Conservation (phyloP, 139 green algal species). For the Edaphochlamys debaryana region DNA sequence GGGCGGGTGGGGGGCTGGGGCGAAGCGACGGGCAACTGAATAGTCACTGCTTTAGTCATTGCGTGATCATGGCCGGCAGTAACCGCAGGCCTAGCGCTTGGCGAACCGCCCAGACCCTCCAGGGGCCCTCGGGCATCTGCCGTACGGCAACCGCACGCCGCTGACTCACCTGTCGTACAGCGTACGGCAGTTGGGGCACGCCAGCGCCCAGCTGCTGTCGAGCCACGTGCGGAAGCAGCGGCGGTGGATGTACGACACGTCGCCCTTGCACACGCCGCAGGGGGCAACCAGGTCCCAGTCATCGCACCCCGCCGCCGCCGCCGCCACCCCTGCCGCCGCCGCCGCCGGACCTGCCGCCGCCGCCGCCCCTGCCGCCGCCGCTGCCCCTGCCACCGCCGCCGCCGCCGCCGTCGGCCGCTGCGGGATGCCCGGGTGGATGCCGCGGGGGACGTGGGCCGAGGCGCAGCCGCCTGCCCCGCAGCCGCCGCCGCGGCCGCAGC, state of each 20-base stretch:
- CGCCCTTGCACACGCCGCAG: conserved; percentile 13
- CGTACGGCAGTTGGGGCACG: conserved; percentile 24
- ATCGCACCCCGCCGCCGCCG: background rate
- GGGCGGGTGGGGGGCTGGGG: background rate
- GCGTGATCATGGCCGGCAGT: too few relatives aligned
- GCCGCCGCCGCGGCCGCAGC: background rate
- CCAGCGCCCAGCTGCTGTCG: conserved; percentile 10
- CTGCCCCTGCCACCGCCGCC: too few relatives aligned
- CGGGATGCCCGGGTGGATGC: too few relatives aligned
- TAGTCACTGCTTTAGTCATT: too few relatives aligned
- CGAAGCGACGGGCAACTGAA: background rate
- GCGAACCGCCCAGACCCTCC: too few relatives aligned
- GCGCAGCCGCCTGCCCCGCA: too few relatives aligned
- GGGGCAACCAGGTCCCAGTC: background rate
- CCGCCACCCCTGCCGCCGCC: background rate
- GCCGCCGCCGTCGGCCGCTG: too few relatives aligned
- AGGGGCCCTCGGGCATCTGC: too few relatives aligned
- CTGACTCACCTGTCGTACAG: conserved; percentile 35
- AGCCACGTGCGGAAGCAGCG: conserved; percentile 19
- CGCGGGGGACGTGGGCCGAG: too few relatives aligned
- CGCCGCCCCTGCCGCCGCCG: background rate
- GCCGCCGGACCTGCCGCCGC: background rate
- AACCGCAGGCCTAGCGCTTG: too few relatives aligned
- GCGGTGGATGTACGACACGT: conserved; percentile 17
- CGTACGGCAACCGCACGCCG: too few relatives aligned